Conservation (phyloP, 495 filamentous ascomycete species). For the Pseudomonodictys pantanalensis region DNA sequence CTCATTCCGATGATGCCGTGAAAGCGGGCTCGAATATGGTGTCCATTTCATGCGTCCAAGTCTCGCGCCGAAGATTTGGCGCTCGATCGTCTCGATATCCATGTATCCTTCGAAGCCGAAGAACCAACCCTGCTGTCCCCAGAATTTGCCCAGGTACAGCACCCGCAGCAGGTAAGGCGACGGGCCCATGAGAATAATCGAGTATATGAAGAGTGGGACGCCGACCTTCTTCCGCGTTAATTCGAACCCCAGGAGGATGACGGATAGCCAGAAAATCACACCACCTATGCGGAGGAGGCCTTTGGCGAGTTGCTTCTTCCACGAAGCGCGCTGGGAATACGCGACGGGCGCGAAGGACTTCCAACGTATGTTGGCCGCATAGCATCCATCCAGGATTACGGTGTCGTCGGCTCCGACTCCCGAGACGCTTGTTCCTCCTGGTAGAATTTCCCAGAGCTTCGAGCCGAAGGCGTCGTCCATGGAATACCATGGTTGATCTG, state of each 20-base stretch:
- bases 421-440: conserved; percentile 39
- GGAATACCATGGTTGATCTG: conserved; percentile 33
- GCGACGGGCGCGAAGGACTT: conserved; percentile 38
- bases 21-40: conserved; percentile 31
- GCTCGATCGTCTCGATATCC: conserved; percentile 36
- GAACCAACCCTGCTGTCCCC: conserved; percentile 38
- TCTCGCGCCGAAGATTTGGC: conserved; percentile 35
- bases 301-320: conserved; percentile 24
- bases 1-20: conserved; percentile 25
- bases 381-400: conserved; percentile 44
- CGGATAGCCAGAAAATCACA: conserved; percentile 10
- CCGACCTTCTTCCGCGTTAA: not conserved
- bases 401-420: conserved; percentile 44
- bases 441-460: conserved; percentile 49
- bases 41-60: conserved; percentile 34
- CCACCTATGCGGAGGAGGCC: conserved; percentile 13
- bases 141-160: conserved; percentile 32
- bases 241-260: not conserved
- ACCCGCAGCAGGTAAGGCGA: conserved; percentile 22
- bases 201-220: conserved; percentile 4
- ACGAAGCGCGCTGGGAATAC: conserved; percentile 8
- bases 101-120: conserved; percentile 43
- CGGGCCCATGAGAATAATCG: not conserved
- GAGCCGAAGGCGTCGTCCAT: conserved; percentile 39
- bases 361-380: conserved; percentile 40